Conservation (phyloP, 2,329 filamentous ascomycete genomes). For the Pestalotiopsis sp. region DNA sequence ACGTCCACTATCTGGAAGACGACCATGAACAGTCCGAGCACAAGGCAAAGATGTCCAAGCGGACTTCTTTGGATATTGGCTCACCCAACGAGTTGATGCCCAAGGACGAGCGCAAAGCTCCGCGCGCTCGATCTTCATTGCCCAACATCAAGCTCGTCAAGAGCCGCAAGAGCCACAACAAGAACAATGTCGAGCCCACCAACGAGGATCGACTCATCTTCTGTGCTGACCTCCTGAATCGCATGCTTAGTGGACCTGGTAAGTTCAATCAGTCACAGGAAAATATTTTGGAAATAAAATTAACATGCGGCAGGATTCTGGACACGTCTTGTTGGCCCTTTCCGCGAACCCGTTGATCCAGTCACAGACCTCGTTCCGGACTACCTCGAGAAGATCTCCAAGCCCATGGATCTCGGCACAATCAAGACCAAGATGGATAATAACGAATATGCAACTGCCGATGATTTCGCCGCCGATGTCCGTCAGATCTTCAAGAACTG, state of each 20-base stretch:
- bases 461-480: slow-evolving; percentile 60
- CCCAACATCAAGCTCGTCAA: slow-evolving; percentile 31
- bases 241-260: slow-evolving; percentile 67
- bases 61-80: slow-evolving; percentile 41
- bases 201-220: slow-evolving; percentile 55
- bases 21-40: slow-evolving; percentile 43
- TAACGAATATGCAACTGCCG: slow-evolving; percentile 51
- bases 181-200: slow-evolving; percentile 34
- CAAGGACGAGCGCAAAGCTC: slow-evolving; percentile 25
- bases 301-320: slow-evolving; percentile 55
- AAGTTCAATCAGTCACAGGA: slow-evolving; percentile 21
- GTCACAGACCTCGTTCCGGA: slow-evolving; percentile 60
- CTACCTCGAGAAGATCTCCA: slow-evolving; percentile 62
- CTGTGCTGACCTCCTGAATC: slow-evolving; percentile 58
- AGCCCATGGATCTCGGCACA: slow-evolving; percentile 64
- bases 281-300: neutral
- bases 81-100: slow-evolving; percentile 16
- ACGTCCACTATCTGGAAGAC: slow-evolving; percentile 52
- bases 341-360: slow-evolving; percentile 63
- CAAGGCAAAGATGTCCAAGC: slow-evolving; percentile 32
- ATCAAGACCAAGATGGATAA: slow-evolving; percentile 64
- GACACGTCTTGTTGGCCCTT: slow-evolving; percentile 67
- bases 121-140: slow-evolving; percentile 30
- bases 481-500: slow-evolving; percentile 66
- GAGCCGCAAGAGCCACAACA: slow-evolving; percentile 31